These are phyloP conservation scores for Grosmannia penicillata DNA, from an alignment of 2,329 filamentous ascomycete genomes.

Conservation along the genomic window DNA sequence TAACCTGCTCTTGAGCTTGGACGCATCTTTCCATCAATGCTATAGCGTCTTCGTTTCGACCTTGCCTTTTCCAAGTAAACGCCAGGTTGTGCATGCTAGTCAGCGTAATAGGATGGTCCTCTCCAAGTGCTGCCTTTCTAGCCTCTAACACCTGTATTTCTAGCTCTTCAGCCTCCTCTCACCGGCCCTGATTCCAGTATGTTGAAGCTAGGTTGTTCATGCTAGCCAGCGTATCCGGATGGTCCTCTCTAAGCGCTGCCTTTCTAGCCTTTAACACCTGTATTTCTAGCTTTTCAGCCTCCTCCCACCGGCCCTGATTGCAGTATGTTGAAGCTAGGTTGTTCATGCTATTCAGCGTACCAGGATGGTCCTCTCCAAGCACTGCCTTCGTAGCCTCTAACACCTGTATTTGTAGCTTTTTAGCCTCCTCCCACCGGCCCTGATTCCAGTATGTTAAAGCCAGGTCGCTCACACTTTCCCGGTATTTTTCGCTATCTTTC, in stretches of 20 bases:
- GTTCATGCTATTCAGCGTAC: no score
- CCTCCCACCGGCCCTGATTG: no score
- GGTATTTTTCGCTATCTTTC: no score
- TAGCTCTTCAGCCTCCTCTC: conserved; percentile 9
- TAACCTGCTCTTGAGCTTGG: background rate
- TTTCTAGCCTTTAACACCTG: background rate
- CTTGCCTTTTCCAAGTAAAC: background rate
- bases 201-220: background rate
- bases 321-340: no score
- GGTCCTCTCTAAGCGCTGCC: background rate
- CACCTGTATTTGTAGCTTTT: no score
- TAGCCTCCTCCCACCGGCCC: no score
- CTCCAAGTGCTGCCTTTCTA: background rate
- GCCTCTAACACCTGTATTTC: background rate
- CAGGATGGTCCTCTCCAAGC: no score
- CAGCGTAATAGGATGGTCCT: conserved; percentile 1
- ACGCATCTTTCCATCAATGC: background rate
- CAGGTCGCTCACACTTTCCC: no score
- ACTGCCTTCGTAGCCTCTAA: no score
- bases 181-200: background rate
- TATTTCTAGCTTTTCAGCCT: conserved; percentile 5
- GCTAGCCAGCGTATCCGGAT: conserved; percentile 1
- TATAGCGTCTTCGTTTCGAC: conserved; percentile 3
- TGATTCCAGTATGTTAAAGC: no score
- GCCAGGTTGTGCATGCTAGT: conserved; percentile 1